Conservation (phyloP, 345 rosid species). For the Odontarrhena argentea region DNA sequence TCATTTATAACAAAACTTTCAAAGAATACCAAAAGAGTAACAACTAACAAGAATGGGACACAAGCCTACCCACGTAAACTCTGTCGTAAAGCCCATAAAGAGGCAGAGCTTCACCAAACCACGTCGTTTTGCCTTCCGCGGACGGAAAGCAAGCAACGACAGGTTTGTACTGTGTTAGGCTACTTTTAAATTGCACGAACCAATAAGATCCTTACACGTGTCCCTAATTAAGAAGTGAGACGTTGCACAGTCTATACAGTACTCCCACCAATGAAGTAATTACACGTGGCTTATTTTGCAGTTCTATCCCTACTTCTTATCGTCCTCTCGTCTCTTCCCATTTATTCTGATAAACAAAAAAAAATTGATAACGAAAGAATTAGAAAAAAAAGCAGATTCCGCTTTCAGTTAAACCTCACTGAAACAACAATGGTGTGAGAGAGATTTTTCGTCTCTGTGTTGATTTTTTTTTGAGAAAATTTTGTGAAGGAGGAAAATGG, state of each 20-base stretch:
- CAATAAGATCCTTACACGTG: conserved; percentile 7
- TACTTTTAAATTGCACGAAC: background rate
- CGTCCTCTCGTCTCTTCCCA: conserved; percentile 42
- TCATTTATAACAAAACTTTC: no score
- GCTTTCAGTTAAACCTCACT: conserved; percentile 6
- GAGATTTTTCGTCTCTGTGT: background rate
- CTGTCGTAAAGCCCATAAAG: no score
- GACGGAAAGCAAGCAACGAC: no score
- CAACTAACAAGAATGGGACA: no score
- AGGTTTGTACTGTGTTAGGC: background rate
- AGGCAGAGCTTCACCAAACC: no score
- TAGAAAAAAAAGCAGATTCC: background rate
- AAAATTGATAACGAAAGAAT: background rate
- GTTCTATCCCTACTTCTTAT: conserved; percentile 35
- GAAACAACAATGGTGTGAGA: conserved; percentile 34
- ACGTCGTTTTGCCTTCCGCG: no score
- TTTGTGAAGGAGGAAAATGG: conserved; percentile 46
- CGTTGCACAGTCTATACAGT: background rate
- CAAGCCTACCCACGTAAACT: no score
- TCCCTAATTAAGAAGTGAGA: background rate
- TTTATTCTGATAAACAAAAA: background rate
- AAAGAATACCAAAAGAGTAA: background rate
- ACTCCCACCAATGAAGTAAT: conserved; percentile 2
- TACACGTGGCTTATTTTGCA: conserved; percentile 20
- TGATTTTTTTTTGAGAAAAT: background rate